Conservation (phyloP, 2,329 filamentous ascomycete species). For the Penicillium sp. region DNA sequence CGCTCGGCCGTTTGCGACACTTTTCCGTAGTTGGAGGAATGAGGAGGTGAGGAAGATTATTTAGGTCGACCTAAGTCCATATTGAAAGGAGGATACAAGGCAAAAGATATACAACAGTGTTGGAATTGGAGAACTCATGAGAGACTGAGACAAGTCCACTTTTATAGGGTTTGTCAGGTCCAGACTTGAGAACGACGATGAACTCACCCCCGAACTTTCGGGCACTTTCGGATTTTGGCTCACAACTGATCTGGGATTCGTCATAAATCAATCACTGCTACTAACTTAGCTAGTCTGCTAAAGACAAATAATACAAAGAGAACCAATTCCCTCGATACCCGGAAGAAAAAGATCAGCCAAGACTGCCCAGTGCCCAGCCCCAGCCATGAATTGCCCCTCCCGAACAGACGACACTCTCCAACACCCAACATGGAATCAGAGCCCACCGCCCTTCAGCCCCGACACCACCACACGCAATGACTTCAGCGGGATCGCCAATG, state of each 20-base stretch:
- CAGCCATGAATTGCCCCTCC: conserved; percentile 65
- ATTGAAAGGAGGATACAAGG: too few species aligned
- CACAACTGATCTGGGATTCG: conserved; percentile 10
- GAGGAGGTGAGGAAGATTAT: not conserved
- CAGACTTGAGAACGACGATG: not conserved
- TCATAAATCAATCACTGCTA: not conserved
- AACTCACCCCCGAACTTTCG: too few species aligned
- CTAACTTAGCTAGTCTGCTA: not conserved
- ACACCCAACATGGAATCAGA: conserved; percentile 59
- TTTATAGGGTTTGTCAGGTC: not conserved
- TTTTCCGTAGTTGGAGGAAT: not conserved
- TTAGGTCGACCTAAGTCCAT: not conserved
- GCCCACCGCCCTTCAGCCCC: conserved; percentile 54
- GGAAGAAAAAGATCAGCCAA: too few species aligned
- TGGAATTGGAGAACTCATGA: too few species aligned
- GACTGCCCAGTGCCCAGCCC: too few species aligned
- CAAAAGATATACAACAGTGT: too few species aligned
- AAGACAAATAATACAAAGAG: not conserved
- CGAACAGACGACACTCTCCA: conserved; percentile 54
- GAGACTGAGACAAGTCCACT: not conserved
- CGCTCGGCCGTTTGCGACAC: not conserved
- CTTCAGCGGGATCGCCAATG: conserved; percentile 59
- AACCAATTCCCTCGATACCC: not conserved
- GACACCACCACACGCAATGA: conserved; percentile 61
- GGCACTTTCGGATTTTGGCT: conserved; percentile 23